A percentile compares a stretch with the other conserved stretches of the same genome.
Conservation (phyloP, 2,329 filamentous ascomycete species). For the Aaosphaeria arxii region DNA sequence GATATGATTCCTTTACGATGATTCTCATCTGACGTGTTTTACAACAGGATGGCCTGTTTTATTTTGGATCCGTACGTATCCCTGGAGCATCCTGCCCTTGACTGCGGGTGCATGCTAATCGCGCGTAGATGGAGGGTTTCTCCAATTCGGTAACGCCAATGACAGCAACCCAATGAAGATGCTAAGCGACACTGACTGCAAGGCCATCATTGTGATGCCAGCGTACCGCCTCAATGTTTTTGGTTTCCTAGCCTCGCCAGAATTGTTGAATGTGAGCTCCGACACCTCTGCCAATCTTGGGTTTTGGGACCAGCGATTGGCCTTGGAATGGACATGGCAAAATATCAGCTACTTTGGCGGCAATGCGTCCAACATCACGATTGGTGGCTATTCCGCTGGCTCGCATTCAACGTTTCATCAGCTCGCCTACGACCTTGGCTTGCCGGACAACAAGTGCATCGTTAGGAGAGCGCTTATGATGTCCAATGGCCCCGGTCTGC, state of each 20-base stretch:
- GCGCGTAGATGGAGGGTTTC: conserved; percentile 51
- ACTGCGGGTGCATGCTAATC: background rate
- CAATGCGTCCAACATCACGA: conserved; percentile 49
- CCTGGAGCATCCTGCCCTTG: background rate
- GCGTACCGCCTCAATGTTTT: conserved; percentile 57
- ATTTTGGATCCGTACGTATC: conserved; percentile 53
- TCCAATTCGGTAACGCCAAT: conserved; percentile 56
- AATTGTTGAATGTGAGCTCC: conserved; percentile 40
- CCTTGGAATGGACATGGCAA: conserved; percentile 55
- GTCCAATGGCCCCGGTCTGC: conserved; percentile 52
- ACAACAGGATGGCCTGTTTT: conserved; percentile 54
- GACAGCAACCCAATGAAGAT: conserved; percentile 44
- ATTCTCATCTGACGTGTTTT: conserved; percentile 3
- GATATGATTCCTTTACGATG: background rate
- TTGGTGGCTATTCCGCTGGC: conserved; percentile 57
- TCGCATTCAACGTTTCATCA: conserved; percentile 58
- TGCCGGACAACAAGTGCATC: conserved; percentile 45
- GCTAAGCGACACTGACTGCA: conserved; percentile 46
- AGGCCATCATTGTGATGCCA: conserved; percentile 52
- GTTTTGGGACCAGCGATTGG: conserved; percentile 57
- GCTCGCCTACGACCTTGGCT: conserved; percentile 54
- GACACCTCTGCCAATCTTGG: conserved; percentile 48
- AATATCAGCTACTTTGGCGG: conserved; percentile 53
- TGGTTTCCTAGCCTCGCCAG: conserved; percentile 53
- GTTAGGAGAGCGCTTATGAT: conserved; percentile 54